phyloP scores from a whole-genome alignment of 352 stramenopile genomes.

The Pythium phragmitis region DNA sequence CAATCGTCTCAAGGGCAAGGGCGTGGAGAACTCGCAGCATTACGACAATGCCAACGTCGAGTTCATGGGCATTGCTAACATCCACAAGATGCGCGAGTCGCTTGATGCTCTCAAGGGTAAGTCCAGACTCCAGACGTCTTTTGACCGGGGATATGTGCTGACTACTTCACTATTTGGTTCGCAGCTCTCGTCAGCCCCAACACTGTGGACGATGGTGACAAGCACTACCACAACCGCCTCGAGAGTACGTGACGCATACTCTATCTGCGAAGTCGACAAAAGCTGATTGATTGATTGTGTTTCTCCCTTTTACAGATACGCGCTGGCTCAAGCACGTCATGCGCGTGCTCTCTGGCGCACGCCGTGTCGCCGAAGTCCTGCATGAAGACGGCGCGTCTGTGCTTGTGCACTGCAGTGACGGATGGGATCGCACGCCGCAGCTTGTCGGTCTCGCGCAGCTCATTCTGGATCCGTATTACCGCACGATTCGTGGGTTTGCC shows the following conservation, averaged over 20 bases:
- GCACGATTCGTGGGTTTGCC: constrained; percentile 81
- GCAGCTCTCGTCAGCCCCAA: constrained; percentile 78
- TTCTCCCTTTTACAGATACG: constrained; percentile 63
- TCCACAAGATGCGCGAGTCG: constrained; percentile 97
- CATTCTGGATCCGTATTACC: constrained; percentile 86
- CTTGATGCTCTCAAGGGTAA: constrained; percentile 85
- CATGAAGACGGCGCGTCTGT: constrained; percentile 83
- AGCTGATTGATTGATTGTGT: not conserved
- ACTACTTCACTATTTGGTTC: constrained; percentile 3
- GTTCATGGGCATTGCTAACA: constrained; percentile 99
- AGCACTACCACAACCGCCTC: constrained; percentile 86
- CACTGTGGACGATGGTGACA: constrained; percentile 82
- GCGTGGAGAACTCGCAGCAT: constrained; percentile 95
- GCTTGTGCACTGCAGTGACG: constrained; percentile 85
- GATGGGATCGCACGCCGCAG: constrained; percentile 87
- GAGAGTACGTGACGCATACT: constrained; percentile 50
- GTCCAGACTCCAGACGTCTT: not conserved
- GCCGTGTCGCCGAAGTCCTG: constrained; percentile 74
- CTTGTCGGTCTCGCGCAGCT: constrained; percentile 78
- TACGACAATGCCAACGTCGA: constrained; percentile 95
- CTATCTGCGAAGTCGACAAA: not conserved
- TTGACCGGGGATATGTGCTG: too few relatives aligned
- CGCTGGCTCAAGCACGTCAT: constrained; percentile 97
- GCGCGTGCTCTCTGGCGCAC: constrained; percentile 69
- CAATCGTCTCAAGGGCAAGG: constrained; percentile 84